phyloP scores from a whole-genome alignment of 2,329 filamentous ascomycete genomes.

The Paraphoma chrysanthemicola region DNA sequence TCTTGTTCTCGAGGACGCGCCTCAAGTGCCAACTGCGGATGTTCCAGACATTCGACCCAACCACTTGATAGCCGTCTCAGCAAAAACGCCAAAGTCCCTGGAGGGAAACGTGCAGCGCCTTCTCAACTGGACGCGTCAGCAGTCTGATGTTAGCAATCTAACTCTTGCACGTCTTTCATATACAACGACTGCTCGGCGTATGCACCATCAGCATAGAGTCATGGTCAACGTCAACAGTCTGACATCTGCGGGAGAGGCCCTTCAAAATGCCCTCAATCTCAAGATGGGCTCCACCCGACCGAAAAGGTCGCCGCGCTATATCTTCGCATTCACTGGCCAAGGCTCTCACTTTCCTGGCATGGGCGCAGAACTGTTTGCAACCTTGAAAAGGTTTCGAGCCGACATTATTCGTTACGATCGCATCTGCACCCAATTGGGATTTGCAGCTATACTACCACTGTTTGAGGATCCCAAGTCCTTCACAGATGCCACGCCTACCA shows the following conservation, averaged over 20 bases:
- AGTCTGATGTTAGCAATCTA: background rate
- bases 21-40: background rate
- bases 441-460: constrained; percentile 11
- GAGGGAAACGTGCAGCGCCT: constrained; percentile 16
- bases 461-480: background rate
- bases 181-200: constrained; percentile 29
- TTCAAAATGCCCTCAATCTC: background rate
- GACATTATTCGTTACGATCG: constrained; percentile 23
- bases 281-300: constrained; percentile 57
- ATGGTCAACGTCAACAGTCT: constrained; percentile 5
- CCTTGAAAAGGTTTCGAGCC: constrained; percentile 27
- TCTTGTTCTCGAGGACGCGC: constrained; percentile 23
- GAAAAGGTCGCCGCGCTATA: constrained; percentile 39
- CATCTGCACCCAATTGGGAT: constrained; percentile 33
- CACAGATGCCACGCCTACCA: background rate
- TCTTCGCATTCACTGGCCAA: constrained; percentile 46
- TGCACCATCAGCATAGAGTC: constrained; percentile 23
- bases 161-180: constrained; percentile 22
- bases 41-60: constrained; percentile 18
- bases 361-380: constrained; percentile 12
- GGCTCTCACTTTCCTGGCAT: constrained; percentile 29
- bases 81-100: constrained; percentile 16
- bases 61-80: constrained; percentile 27
- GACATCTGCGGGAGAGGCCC: background rate
- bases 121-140: constrained; percentile 6